A percentile compares a stretch with the other conserved stretches of the same genome.
phyloP scores from a whole-genome alignment of 164 flowering plant species.

The Piper betle region DNA sequence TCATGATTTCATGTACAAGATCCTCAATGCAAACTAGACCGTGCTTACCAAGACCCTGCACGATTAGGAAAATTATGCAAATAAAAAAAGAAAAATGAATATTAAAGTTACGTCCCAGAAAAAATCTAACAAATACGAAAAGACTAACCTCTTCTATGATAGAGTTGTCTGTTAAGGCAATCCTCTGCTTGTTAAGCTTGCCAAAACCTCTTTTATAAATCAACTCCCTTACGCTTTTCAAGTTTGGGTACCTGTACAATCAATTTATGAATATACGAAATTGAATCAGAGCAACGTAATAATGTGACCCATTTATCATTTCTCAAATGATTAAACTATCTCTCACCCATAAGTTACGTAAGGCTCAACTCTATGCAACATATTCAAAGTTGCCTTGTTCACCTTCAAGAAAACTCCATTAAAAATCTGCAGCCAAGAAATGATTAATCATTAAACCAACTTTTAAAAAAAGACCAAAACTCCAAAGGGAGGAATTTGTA shows the following conservation, averaged over 20 bases:
- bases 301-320: neutral
- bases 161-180: conserved; percentile 43
- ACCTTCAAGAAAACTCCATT: conserved; percentile 61
- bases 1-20: conserved; percentile 46
- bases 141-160: conserved; percentile 31
- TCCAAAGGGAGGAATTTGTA: neutral
- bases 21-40: conserved; percentile 40
- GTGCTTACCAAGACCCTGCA: conserved; percentile 36
- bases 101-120: neutral
- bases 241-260: conserved; percentile 34
- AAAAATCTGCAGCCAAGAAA: conserved; percentile 29
- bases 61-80: neutral
- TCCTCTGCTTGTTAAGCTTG: conserved; percentile 34
- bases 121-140: neutral
- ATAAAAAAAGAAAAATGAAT: neutral
- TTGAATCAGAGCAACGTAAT: neutral
- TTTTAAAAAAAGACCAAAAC: too few relatives aligned
- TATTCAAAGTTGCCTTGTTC: conserved; percentile 56
- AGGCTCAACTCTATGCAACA: conserved; percentile 58
- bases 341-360: conserved; percentile 49
- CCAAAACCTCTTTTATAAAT: conserved; percentile 53
- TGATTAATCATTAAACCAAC: neutral
- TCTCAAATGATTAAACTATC: neutral
- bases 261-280: neutral
- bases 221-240: conserved; percentile 42